These are phyloP conservation scores for Talaromyces wortmannii DNA, from an alignment of 495 filamentous ascomycete genomes.

Conservation along the genomic window DNA sequence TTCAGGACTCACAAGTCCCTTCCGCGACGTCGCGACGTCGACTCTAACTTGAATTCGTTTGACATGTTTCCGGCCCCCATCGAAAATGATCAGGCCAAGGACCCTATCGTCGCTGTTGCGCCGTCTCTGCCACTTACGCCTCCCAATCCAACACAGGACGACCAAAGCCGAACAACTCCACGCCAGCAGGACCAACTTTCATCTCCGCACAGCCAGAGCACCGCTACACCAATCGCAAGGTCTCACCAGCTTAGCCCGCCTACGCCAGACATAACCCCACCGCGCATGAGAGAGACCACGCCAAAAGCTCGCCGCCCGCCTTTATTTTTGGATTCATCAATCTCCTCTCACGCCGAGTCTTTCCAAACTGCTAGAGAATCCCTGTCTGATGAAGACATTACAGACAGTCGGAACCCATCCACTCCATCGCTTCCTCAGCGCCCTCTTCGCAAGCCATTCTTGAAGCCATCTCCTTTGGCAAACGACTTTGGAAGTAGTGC, in stretches of 20 bases:
- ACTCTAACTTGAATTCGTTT: slow-evolving; percentile 9
- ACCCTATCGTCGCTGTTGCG: slow-evolving; percentile 12
- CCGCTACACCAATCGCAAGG: slow-evolving; percentile 42
- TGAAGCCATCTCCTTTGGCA: slow-evolving; percentile 1
- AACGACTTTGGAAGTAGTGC: slow-evolving; percentile 1
- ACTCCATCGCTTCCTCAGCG: slow-evolving; percentile 17
- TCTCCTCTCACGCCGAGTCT: slow-evolving; percentile 57
- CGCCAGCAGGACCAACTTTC: slow-evolving; percentile 4
- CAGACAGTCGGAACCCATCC: slow-evolving; percentile 40
- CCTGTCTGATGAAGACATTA: slow-evolving; percentile 56
- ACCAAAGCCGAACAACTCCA: background rate
- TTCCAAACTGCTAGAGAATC: slow-evolving; percentile 68
- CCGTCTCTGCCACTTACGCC: slow-evolving; percentile 34
- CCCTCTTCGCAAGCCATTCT: slow-evolving; percentile 20
- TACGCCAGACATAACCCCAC: slow-evolving; percentile 68
- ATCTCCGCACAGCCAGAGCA: slow-evolving; percentile 2
- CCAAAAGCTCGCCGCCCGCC: slow-evolving; percentile 37
- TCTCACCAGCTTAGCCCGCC: slow-evolving; percentile 60
- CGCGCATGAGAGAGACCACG: slow-evolving; percentile 40
- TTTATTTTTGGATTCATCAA: slow-evolving; percentile 23
- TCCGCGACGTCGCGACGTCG: slow-evolving; percentile 25
- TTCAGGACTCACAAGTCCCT: slow-evolving; percentile 42
- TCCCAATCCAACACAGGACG: slow-evolving; percentile 18
- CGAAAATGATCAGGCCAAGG: slow-evolving; percentile 5
- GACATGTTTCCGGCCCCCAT: slow-evolving; percentile 12